Evolutionary conservation across 2,329 filamentous ascomycete species (phyloP), one percentile per base, ranked within the genome.

Genomic region (Acrocalymma vagum): DNA sequence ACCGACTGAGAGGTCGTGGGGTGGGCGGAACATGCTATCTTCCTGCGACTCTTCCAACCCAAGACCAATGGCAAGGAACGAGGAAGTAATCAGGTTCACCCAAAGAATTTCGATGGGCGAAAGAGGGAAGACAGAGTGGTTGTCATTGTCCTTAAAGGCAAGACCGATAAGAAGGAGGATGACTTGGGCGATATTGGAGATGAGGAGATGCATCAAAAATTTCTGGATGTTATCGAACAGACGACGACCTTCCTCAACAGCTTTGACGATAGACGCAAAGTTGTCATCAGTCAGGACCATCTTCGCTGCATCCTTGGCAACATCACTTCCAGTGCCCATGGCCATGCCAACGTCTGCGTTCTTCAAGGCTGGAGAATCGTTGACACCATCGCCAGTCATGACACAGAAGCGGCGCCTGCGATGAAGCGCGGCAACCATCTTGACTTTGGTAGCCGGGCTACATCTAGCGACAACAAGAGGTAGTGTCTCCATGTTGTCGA

Each of bases 181-280:
- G 25, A 75, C 73, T 55, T 77, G 73, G 2, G 73, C 69, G 43
- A 77, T 75, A 46, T 77, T 77, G 39, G 70, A 73, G 59, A 74
- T 73, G 55, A 77, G 70, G 11, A 76, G 65, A 47, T 76, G 73
- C 52, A 76, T 70, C n/a, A 77, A 53, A 61, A 77, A 75, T 54
- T 72, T 72, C 43, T 71, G 68, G 33, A 72, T 72, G 39, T 72
- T 72, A 46, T 71, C 69, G 38, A 72, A 72, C 13, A 72, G 48
- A 14, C 69, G 62, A 27, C 69, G 66, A 24, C 69, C 69, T 53
- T 72, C 69, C 38, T 72, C 63, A 6, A 72, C 62, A 3, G 69
- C 69, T 43, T 70, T 70, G 13, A 72, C 67, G 24, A 72, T 71
- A 6, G 69, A 71, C 9, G 69, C 69, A 39, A 72, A 72, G 42